A percentile compares a stretch with the other conserved stretches of the same genome.
phyloP scores from a whole-genome alignment of 2,329 filamentous ascomycete genomes.

The Apiospora koreana region DNA sequence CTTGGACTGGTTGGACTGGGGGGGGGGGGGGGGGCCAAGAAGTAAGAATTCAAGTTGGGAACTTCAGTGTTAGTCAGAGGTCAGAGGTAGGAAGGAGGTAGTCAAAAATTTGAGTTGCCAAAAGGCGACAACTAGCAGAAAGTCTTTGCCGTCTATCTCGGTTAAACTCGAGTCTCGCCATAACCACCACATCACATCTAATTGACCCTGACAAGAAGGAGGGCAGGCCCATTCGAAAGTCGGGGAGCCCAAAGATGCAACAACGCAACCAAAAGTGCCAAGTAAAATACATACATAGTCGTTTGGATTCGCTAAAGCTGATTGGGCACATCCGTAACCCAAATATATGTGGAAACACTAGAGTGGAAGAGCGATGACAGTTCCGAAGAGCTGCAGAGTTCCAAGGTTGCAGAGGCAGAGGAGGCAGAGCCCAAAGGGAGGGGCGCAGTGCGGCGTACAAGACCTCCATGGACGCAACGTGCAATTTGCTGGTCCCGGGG shows the following conservation, averaged over 20 bases:
- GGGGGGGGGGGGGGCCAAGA: not conserved
- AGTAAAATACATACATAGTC: not conserved
- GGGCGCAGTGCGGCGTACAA: not conserved
- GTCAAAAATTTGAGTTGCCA: conserved; percentile 6
- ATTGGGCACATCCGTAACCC: not conserved
- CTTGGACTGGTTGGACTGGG: too few relatives aligned
- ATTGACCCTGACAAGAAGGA: not conserved
- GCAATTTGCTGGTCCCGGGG: not conserved
- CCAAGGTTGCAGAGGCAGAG: too few relatives aligned
- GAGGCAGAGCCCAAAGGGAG: not conserved
- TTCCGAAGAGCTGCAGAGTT: not conserved
- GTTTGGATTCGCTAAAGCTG: conserved; percentile 7
- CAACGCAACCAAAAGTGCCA: conserved; percentile 1
- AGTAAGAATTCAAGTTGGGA: conserved; percentile 4
- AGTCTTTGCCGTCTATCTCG: not conserved
- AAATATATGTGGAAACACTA: conserved; percentile 11
- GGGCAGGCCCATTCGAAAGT: not conserved
- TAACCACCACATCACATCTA: not conserved
- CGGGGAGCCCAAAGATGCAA: not conserved
- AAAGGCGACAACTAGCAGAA: conserved; percentile 1
- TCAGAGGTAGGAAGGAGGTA: too few relatives aligned
- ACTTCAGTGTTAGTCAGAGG: conserved; percentile 7
- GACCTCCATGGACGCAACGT: not conserved
- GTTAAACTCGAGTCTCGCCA: not conserved
- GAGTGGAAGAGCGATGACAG: not conserved